A percentile compares a stretch with the other conserved stretches of the same genome.
phyloP scores from a whole-genome alignment of 306 rosid genomes.

The Trifolium subterraneum region DNA sequence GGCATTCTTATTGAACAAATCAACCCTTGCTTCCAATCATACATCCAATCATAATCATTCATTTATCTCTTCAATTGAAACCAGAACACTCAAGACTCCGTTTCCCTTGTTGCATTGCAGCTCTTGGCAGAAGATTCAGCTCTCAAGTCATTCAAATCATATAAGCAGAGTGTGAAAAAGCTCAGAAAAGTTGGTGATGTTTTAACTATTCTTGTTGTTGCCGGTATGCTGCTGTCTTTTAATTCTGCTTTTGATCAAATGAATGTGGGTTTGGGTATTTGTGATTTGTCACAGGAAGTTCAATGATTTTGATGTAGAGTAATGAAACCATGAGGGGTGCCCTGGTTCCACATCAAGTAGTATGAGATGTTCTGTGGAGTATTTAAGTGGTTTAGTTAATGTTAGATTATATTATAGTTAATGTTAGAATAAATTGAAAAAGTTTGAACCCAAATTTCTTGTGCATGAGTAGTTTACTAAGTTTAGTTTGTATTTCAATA shows the following conservation, averaged over 20 bases:
- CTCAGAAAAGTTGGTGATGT: slow-evolving; percentile 73
- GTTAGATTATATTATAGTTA: too few relatives aligned
- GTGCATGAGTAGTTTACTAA: too few relatives aligned
- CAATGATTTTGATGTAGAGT: slow-evolving; percentile 22
- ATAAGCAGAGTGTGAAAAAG: slow-evolving; percentile 63
- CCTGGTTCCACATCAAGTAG: too few relatives aligned
- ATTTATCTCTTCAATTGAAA: slow-evolving; percentile 14
- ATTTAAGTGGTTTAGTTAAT: too few relatives aligned
- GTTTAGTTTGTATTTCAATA: too few relatives aligned
- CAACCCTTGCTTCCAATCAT: slow-evolving; percentile 53
- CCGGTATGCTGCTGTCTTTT: slow-evolving; percentile 50
- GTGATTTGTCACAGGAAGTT: slow-evolving; percentile 29
- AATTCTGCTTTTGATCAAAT: slow-evolving; percentile 19
- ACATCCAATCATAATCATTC: neutral
- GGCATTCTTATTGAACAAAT: slow-evolving; percentile 76
- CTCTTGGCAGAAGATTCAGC: slow-evolving; percentile 79
- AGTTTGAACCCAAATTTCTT: too few relatives aligned
- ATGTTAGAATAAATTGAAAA: too few relatives aligned
- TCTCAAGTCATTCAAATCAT: slow-evolving; percentile 78
- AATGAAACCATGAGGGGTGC: slow-evolving; percentile 2
- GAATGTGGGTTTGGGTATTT: neutral
- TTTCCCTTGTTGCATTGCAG: slow-evolving; percentile 59
- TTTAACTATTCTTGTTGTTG: slow-evolving; percentile 70
- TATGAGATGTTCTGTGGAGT: too few relatives aligned
- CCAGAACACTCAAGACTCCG: slow-evolving; percentile 55